phyloP scores from a whole-genome alignment of 345 rosid genomes.

The Laguncularia racemosa region DNA sequence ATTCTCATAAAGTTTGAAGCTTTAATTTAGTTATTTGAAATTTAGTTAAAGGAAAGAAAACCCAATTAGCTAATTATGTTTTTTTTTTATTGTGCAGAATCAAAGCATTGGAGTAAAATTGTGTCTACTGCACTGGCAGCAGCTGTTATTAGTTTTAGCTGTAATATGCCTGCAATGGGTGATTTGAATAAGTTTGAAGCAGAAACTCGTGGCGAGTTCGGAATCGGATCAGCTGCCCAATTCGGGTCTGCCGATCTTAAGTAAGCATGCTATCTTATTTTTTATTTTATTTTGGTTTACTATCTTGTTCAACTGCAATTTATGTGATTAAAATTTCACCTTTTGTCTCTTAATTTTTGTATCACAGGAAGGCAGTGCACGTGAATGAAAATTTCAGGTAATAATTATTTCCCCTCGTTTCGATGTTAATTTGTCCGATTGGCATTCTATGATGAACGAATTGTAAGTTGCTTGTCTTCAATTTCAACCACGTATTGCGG shows the following conservation, averaged over 20 bases:
- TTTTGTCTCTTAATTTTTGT: conserved; percentile 2
- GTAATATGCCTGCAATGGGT: conserved; percentile 53
- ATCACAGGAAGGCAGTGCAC: conserved; percentile 77
- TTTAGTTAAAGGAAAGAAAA: conserved; percentile 6
- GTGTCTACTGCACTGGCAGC: conserved; percentile 66
- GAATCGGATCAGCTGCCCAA: conserved; percentile 89
- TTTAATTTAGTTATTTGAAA: no score
- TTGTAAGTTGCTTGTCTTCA: no score
- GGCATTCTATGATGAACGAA: no score
- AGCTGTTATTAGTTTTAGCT: conserved; percentile 42
- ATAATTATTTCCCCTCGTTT: conserved; percentile 1
- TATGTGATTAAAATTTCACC: background rate
- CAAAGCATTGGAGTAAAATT: conserved; percentile 41
- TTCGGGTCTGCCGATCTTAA: conserved; percentile 84
- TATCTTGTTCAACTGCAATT: background rate
- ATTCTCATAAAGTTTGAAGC: background rate
- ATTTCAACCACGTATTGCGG: no score
- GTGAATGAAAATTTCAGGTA: conserved; percentile 80
- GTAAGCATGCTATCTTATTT: conserved; percentile 14
- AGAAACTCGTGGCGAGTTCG: conserved; percentile 77
- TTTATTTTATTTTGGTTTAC: no score
- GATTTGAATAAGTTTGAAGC: conserved; percentile 90
- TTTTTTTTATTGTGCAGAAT: conserved; percentile 6
- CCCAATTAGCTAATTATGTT: conserved; percentile 8
- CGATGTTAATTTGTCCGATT: background rate